Conservation (phyloP, 306 rosid species). For the Comarum palustre region DNA sequence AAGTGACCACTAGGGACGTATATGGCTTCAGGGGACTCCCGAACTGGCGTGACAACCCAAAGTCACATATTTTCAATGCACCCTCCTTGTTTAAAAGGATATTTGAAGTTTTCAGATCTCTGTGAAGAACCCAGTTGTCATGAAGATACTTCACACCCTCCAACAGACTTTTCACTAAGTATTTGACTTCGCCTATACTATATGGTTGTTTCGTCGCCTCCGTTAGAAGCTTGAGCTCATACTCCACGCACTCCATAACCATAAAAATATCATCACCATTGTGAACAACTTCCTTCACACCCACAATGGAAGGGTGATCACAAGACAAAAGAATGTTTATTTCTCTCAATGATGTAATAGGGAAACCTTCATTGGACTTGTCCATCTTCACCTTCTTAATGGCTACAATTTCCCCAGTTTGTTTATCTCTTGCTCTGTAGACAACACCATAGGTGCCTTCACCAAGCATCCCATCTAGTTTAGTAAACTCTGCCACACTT, state of each 20-base stretch:
- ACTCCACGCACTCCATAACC: slow-evolving; percentile 95
- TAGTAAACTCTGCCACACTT: slow-evolving; percentile 73
- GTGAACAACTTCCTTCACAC: slow-evolving; percentile 87
- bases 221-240: slow-evolving; percentile 69
- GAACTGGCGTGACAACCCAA: slow-evolving; percentile 88
- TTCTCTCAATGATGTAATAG: slow-evolving; percentile 81
- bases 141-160: slow-evolving; percentile 89
- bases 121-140: slow-evolving; percentile 89
- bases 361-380: slow-evolving; percentile 70
- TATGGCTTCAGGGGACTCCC: slow-evolving; percentile 83
- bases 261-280: slow-evolving; percentile 72
- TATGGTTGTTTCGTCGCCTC: slow-evolving; percentile 64
- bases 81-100: slow-evolving; percentile 72
- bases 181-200: slow-evolving; percentile 73
- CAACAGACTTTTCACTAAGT: slow-evolving; percentile 62
- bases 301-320: slow-evolving; percentile 72
- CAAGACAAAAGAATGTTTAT: slow-evolving; percentile 83
- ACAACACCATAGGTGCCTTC: slow-evolving; percentile 99
- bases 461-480: slow-evolving; percentile 23
- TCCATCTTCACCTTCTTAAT: slow-evolving; percentile 95
- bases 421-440: slow-evolving; percentile 81
- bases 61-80: slow-evolving; percentile 82
- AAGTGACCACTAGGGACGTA: slow-evolving; percentile 83
- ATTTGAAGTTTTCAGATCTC: slow-evolving; percentile 93
- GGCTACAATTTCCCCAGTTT: slow-evolving; percentile 75